Conservation (phyloP, 805 yeast genomes). For the Metschnikowia hibisci region DNA sequence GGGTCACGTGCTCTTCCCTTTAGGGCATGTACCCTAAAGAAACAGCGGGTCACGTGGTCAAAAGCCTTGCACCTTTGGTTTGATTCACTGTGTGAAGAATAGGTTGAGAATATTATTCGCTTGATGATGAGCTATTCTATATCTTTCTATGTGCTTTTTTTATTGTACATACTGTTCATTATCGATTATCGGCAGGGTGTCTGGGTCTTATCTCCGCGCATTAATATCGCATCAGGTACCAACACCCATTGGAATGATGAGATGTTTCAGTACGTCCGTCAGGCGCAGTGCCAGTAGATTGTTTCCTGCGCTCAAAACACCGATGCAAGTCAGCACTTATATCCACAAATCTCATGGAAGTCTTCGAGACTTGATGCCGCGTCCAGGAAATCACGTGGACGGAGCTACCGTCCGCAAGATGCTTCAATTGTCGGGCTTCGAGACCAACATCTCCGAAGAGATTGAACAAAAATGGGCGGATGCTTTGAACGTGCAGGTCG, state of each 20-base stretch:
- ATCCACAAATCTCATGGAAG: slow-evolving; percentile 12
- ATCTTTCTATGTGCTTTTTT: not conserved
- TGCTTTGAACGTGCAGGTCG: slow-evolving; percentile 45
- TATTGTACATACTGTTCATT: not conserved
- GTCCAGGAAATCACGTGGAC: slow-evolving; percentile 15
- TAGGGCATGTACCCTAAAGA: not conserved
- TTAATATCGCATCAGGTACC: not conserved
- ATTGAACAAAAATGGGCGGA: slow-evolving; percentile 28
- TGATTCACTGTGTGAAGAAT: too few relatives aligned
- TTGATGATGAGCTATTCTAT: too few relatives aligned
- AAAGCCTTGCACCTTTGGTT: too few relatives aligned
- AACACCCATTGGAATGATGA: slow-evolving; percentile 1
- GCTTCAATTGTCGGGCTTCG: slow-evolving; percentile 48
- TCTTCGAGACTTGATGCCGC: slow-evolving; percentile 16
- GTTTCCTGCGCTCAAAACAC: slow-evolving; percentile 6
- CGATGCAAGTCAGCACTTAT: slow-evolving; percentile 7
- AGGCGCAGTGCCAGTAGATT: slow-evolving; percentile 3
- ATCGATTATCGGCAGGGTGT: not conserved
- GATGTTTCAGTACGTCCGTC: slow-evolving; percentile 5
- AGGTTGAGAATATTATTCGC: too few relatives aligned
- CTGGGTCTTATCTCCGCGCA: not conserved
- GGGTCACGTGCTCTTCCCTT: not conserved
- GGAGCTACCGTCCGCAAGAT: slow-evolving; percentile 26
- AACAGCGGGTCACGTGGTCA: slow-evolving; percentile 3
- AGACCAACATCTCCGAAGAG: slow-evolving; percentile 21